Evolutionary conservation across 2,329 filamentous ascomycete species (phyloP), one percentile per base, ranked within the genome.

Genomic region (Pseudocercospora fuligena): DNA sequence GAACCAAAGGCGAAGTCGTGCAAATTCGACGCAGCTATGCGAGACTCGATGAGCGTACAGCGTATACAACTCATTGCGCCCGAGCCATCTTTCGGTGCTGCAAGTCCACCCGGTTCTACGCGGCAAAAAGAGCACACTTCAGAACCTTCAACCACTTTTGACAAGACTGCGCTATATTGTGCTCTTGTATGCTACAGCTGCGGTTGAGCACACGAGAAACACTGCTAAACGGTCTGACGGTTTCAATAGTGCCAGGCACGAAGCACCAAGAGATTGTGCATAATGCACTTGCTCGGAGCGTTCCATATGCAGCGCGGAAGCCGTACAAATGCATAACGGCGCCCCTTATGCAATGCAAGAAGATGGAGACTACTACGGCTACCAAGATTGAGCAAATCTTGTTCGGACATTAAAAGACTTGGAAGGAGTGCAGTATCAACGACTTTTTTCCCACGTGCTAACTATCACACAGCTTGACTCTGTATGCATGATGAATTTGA

Each of bases 321-420:
- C 23, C 19, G 49, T 29, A 56, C 25, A 56, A 21, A 31, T 56
- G 51, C 51, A 54, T 6, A 23, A 54, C 25, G 23, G 25, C 14
- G 14, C 19, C 21, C 51, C 51, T 25, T 54, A 54, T 54, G 51
- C 51, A 54, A 54, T 54, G 51, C 51, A 54, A 54, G 51, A 29
- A 27, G 3, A 25, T 16, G 51, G 51, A 16, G 51, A 31, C 49
- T 14, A 25, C 49, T 23, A 53, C 5, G 19, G 14, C 19, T 23
- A 54, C 12, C 33, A 36, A 16, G 33, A 36, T 36, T 33, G 31
- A 36, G 12, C 51, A 56, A 51, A 51, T 25, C 19, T 51, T 51
- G 9, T 51, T 51, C 23, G 47, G 23, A 51, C 3, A 21, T 25
- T 27, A 25, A 21, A 23, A 27, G 47, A 25, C 47, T 23, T 51